These are phyloP conservation scores for Verbascum thapsus DNA, from an alignment of 257 asterid species.

Conservation along the genomic window DNA sequence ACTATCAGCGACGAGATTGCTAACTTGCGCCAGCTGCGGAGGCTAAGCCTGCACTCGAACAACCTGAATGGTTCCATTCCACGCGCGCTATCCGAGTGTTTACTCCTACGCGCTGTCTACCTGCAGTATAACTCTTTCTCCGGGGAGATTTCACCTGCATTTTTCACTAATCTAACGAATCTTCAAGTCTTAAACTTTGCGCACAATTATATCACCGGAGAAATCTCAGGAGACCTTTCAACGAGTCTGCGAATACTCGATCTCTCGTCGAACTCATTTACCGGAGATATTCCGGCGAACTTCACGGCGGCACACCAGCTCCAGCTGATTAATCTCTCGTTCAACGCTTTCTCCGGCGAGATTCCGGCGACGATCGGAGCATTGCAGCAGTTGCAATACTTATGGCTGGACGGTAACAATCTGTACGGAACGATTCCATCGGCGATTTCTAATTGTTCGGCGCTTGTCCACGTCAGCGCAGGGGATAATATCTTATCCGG, in stretches of 20 bases:
- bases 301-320: constrained; percentile 53
- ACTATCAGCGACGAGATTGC: constrained; percentile 40
- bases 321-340: constrained; percentile 60
- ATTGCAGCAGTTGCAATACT: constrained; percentile 48
- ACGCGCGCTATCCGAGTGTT: constrained; percentile 43
- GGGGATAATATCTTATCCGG: constrained; percentile 66
- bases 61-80: constrained; percentile 67
- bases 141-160: constrained; percentile 53
- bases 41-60: constrained; percentile 75
- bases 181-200: constrained; percentile 61
- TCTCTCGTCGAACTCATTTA: constrained; percentile 58
- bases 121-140: constrained; percentile 65
- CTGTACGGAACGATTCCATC: constrained; percentile 77
- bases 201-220: constrained; percentile 56
- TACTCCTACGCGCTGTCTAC: constrained; percentile 65
- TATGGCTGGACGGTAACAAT: constrained; percentile 63
- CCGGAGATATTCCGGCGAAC: constrained; percentile 57
- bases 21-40: constrained; percentile 51
- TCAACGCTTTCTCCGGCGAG: constrained; percentile 59
- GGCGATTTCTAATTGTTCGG: constrained; percentile 69
- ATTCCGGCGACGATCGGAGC: constrained; percentile 63
- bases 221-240: constrained; percentile 38
- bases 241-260: constrained; percentile 50
- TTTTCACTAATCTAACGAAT: constrained; percentile 53
- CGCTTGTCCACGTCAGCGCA: constrained; percentile 67